A percentile compares a stretch with the other conserved stretches of the same genome.
Evolutionary conservation across 169 alveolate species (phyloP).

Genomic region (Plasmodium ovale): DNA sequence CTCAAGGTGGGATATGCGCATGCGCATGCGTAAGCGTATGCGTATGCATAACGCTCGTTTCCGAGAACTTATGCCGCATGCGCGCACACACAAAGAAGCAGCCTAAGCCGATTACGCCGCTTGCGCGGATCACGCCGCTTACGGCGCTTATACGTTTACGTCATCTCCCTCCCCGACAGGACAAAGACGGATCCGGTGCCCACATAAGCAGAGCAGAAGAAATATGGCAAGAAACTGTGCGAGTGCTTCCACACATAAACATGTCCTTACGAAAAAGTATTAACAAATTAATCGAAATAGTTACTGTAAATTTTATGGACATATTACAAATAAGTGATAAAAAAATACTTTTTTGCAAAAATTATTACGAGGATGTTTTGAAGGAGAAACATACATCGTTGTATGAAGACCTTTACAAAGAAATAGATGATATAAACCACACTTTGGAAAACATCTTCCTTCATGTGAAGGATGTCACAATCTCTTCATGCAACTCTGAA

Average conservation of each 20-base stretch:
- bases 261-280: slow-evolving; percentile 20
- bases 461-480: slow-evolving; percentile 27
- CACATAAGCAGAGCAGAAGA: slow-evolving; percentile 34
- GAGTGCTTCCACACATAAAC: slow-evolving; percentile 49
- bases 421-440: slow-evolving; percentile 28
- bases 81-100: too few species aligned
- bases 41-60: too few species aligned
- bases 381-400: slow-evolving; percentile 1
- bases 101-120: too few species aligned
- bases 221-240: slow-evolving; percentile 40
- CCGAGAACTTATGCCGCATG: too few species aligned
- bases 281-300: slow-evolving; percentile 9
- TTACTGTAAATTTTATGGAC: slow-evolving; percentile 13
- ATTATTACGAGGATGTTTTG: slow-evolving; percentile 31
- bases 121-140: too few species aligned
- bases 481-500: slow-evolving; percentile 7
- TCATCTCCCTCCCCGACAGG: neutral
- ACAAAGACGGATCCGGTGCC: neutral
- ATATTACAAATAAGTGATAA: slow-evolving; percentile 18
- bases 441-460: slow-evolving; percentile 28
- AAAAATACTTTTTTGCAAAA: slow-evolving; percentile 4
- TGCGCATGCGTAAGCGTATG: neutral
- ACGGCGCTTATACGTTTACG: too few species aligned
- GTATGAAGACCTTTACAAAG: slow-evolving; percentile 52
- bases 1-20: slow-evolving; percentile 35